Conservation (phyloP, 1,139 yeast species). For the Yamadazyma diddensiae region DNA sequence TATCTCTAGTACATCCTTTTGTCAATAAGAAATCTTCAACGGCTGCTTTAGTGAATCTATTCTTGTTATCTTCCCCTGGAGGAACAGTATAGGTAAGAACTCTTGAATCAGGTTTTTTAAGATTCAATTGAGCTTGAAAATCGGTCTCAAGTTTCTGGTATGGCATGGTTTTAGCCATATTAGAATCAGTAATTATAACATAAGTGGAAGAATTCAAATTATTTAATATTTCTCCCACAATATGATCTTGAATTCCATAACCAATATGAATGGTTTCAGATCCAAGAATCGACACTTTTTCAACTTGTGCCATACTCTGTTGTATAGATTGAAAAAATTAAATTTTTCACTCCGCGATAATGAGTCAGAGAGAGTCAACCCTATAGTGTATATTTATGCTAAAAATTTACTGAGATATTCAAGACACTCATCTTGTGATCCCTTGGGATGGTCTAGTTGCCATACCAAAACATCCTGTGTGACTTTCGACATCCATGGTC, state of each 20-base stretch:
- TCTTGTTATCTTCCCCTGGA: slow-evolving; percentile 94
- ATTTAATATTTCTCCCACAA: slow-evolving; percentile 64
- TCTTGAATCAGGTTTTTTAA: slow-evolving; percentile 50
- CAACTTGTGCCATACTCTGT: slow-evolving; percentile 26
- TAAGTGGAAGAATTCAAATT: slow-evolving; percentile 82
- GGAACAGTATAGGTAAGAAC: slow-evolving; percentile 71
- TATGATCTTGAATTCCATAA: slow-evolving; percentile 72
- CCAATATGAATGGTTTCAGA: slow-evolving; percentile 89
- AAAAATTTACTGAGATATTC: slow-evolving; percentile 26
- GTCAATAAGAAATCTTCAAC: slow-evolving; percentile 86
- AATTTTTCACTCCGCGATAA: background rate
- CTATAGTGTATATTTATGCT: background rate
- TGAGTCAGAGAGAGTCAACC: slow-evolving; percentile 2
- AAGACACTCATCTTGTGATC: slow-evolving; percentile 52
- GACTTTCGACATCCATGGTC: slow-evolving; percentile 74
- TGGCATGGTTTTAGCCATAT: slow-evolving; percentile 70
- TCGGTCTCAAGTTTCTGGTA: slow-evolving; percentile 34
- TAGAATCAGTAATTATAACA: slow-evolving; percentile 84
- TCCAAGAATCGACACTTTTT: slow-evolving; percentile 74
- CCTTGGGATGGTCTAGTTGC: slow-evolving; percentile 72
- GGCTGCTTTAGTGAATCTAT: slow-evolving; percentile 82
- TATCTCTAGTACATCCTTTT: slow-evolving; percentile 95
- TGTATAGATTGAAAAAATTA: background rate
- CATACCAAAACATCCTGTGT: slow-evolving; percentile 57
- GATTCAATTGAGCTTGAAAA: slow-evolving; percentile 30